Conservation (phyloP, 129 eudicot species). For the Erigeron canadensis region DNA sequence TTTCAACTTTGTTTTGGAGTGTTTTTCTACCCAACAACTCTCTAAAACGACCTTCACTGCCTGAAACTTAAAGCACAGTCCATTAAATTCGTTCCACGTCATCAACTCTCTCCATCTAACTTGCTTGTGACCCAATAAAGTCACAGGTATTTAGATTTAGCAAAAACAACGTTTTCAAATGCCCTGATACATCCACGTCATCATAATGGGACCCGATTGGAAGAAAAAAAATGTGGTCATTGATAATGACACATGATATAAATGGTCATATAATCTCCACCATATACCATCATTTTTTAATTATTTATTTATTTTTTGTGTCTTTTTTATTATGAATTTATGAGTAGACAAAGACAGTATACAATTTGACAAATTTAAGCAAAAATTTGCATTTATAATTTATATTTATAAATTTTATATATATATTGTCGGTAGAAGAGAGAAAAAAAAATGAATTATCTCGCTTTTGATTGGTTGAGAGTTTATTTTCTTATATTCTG, state of each 20-base stretch:
- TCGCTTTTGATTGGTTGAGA: too few species aligned
- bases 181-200: slow-evolving; percentile 6
- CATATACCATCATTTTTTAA: background rate
- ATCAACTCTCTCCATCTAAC: background rate
- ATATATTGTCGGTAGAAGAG: too few species aligned
- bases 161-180: slow-evolving; percentile 15
- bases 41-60: background rate
- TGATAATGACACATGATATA: slow-evolving; percentile 11
- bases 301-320: background rate
- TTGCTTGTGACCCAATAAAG: slow-evolving; percentile 1
- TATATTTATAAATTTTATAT: too few species aligned
- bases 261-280: background rate
- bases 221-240: background rate
- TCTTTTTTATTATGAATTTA: background rate
- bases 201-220: background rate
- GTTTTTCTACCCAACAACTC: slow-evolving; percentile 22
- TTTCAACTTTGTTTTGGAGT: slow-evolving; percentile 14
- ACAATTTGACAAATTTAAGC: too few species aligned
- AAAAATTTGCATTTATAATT: too few species aligned
- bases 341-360: background rate
- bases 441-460: too few species aligned
- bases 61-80: background rate
- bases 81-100: background rate
- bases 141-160: background rate
- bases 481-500: too few species aligned